A percentile compares a stretch with the other conserved stretches of the same genome.
Evolutionary conservation across 345 rosid species (phyloP).

Genomic region (Sonneratia alba): DNA sequence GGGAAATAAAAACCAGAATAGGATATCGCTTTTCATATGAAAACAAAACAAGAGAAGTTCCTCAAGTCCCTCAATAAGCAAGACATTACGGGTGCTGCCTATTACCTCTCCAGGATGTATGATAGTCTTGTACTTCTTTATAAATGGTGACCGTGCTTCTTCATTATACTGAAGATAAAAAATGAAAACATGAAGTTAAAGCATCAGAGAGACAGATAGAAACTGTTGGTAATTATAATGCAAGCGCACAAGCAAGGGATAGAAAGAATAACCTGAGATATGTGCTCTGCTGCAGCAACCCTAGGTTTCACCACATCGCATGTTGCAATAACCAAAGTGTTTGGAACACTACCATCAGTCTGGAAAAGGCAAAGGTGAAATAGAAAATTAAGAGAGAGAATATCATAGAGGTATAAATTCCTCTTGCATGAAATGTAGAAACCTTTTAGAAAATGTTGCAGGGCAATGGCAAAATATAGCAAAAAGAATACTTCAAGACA

Average conservation of each 20-base stretch:
- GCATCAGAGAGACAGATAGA: background rate
- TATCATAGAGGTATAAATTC: background rate
- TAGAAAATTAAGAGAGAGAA: background rate
- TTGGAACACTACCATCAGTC: conserved; percentile 92
- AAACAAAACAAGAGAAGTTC: background rate
- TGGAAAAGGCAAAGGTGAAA: conserved; percentile 17
- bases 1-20: background rate
- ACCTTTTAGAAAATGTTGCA: background rate
- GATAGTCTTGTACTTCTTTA: conserved; percentile 95
- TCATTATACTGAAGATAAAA: conserved; percentile 68
- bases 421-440: background rate
- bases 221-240: background rate
- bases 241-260: background rate
- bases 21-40: background rate
- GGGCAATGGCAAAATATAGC: background rate
- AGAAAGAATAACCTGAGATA: conserved; percentile 47
- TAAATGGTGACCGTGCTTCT: conserved; percentile 97
- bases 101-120: conserved; percentile 99
- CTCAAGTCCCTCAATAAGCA: background rate
- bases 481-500: background rate
- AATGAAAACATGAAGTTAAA: background rate
- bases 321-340: conserved; percentile 82
- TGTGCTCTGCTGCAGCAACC: conserved; percentile 82
- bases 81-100: background rate
- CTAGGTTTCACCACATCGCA: conserved; percentile 77